A percentile compares a stretch with the other conserved stretches of the same genome.
Conservation (phyloP, 2,329 filamentous ascomycete genomes). For the Verticillium nonalfalfae region DNA sequence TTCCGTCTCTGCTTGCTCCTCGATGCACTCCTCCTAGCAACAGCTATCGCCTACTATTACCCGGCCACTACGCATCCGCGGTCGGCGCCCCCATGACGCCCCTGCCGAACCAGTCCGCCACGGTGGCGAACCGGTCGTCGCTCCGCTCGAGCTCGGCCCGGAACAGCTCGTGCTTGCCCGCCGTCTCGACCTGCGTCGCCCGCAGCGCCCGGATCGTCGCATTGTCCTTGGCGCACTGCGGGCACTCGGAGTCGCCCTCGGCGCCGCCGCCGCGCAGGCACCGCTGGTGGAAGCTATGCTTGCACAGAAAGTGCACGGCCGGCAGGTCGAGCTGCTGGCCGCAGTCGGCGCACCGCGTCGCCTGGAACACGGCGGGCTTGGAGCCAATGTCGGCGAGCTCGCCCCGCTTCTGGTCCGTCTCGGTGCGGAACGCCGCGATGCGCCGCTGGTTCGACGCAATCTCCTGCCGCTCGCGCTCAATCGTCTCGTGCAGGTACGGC, state of each 20-base stretch:
- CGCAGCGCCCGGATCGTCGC: slow-evolving; percentile 84
- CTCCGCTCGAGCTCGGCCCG: slow-evolving; percentile 69
- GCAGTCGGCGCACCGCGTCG: slow-evolving; percentile 82
- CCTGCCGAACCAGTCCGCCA: slow-evolving; percentile 91
- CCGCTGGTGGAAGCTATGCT: slow-evolving; percentile 91
- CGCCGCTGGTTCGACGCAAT: slow-evolving; percentile 74
- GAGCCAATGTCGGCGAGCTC: slow-evolving; percentile 72
- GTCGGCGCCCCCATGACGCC: slow-evolving; percentile 69
- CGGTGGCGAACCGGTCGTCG: slow-evolving; percentile 79
- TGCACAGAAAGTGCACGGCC: slow-evolving; percentile 92
- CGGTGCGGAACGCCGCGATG: slow-evolving; percentile 75
- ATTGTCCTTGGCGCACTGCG: slow-evolving; percentile 77
- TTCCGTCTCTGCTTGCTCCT: neutral
- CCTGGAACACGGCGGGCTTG: slow-evolving; percentile 85
- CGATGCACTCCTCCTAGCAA: neutral
- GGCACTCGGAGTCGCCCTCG: slow-evolving; percentile 69
- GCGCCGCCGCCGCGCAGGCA: slow-evolving; percentile 55
- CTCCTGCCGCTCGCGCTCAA: slow-evolving; percentile 80
- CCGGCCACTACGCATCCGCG: slow-evolving; percentile 15
- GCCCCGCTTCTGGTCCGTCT: slow-evolving; percentile 71
- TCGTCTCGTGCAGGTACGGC: slow-evolving; percentile 81
- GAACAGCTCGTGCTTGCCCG: slow-evolving; percentile 85
- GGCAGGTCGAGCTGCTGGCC: slow-evolving; percentile 74
- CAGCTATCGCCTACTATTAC: neutral
- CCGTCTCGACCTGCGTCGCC: slow-evolving; percentile 77